These are phyloP conservation scores for Magnolia officinalis DNA, from an alignment of 164 flowering plant genomes.

Conservation along the genomic window DNA sequence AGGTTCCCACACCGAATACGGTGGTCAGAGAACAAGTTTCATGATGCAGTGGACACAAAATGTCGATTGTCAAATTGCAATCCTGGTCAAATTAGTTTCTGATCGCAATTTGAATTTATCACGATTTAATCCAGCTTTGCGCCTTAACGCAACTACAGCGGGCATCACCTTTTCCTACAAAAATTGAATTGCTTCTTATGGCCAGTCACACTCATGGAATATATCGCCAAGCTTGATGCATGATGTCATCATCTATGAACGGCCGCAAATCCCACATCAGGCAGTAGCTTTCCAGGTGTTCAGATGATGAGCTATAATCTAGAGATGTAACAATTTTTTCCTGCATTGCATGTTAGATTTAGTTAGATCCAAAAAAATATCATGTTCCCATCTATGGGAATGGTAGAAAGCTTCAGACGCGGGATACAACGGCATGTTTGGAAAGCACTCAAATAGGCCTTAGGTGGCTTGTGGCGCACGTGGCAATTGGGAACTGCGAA, in stretches of 20 bases:
- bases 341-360: conserved; percentile 29
- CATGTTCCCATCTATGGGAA: not conserved
- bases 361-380: not conserved
- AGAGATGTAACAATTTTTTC: conserved; percentile 58
- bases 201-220: conserved; percentile 12
- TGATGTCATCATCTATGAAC: conserved; percentile 48
- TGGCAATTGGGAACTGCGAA: not conserved
- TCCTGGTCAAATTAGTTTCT: not conserved
- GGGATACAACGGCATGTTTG: not conserved
- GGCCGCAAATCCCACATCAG: conserved; percentile 81
- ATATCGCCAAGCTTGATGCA: conserved; percentile 58
- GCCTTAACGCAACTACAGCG: not conserved
- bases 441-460: not conserved
- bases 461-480: not conserved
- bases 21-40: too few relatives aligned
- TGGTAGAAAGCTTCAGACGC: not conserved
- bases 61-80: too few relatives aligned
- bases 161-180: not conserved
- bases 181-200: not conserved
- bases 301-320: conserved; percentile 37
- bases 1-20: not conserved
- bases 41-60: too few relatives aligned
- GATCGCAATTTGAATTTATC: too few relatives aligned
- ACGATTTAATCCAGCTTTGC: not conserved
- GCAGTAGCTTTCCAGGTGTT: conserved; percentile 66